Percentiles rank a stretch among this genome's conserved stretches.
Conservation (phyloP, 257 asterid genomes). For the Rehmannia glutinosa region DNA sequence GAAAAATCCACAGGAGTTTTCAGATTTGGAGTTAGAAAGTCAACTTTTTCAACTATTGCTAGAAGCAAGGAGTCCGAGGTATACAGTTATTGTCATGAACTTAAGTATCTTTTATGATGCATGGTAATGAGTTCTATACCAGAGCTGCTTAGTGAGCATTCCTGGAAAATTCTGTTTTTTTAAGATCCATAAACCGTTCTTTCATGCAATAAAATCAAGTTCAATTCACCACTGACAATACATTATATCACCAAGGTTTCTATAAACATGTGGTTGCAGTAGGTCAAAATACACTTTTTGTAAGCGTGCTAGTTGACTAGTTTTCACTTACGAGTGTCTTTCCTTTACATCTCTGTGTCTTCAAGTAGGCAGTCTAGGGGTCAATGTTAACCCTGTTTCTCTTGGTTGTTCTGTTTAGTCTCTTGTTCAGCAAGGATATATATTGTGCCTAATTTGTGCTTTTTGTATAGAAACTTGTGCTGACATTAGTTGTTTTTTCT, state of each 20-base stretch:
- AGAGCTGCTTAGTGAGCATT: background rate
- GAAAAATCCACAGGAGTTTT: constrained; percentile 42
- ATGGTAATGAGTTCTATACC: background rate
- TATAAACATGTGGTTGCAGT: background rate
- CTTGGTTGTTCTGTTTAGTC: background rate
- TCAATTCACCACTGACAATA: background rate
- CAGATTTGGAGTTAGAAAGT: constrained; percentile 46
- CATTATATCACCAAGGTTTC: background rate
- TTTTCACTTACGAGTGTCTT: background rate
- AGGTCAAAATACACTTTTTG: background rate
- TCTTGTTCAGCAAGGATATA: too few relatives aligned
- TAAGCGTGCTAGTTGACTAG: background rate
- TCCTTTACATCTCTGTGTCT: background rate
- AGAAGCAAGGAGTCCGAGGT: constrained; percentile 55
- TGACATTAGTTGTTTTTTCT: background rate
- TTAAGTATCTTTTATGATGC: background rate
- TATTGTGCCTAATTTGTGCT: background rate
- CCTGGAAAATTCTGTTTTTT: background rate
- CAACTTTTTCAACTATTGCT: constrained; percentile 44
- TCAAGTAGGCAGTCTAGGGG: background rate
- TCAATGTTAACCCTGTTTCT: background rate
- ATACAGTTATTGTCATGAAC: constrained; percentile 19
- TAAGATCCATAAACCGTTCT: too few relatives aligned
- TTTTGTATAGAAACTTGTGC: background rate
- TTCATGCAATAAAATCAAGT: background rate